These are phyloP conservation scores for Monosporozyma servazzii DNA, from an alignment of 805 yeast species.

Conservation along the genomic window DNA sequence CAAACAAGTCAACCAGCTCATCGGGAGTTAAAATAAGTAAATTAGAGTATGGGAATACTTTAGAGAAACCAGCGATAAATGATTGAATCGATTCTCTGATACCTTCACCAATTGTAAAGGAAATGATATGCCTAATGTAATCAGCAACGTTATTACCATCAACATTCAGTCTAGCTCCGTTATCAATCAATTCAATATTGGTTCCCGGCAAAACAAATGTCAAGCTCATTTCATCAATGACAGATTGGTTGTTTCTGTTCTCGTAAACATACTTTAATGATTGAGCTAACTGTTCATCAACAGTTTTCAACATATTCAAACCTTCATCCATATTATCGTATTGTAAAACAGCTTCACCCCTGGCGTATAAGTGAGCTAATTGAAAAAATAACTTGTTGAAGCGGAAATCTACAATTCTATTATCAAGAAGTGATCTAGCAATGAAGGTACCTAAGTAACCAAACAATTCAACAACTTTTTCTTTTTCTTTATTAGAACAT, in stretches of 20 bases:
- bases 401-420: slow-evolving; percentile 76
- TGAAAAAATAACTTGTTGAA: slow-evolving; percentile 66
- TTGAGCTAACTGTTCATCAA: slow-evolving; percentile 52
- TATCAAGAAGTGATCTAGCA: slow-evolving; percentile 80
- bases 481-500: slow-evolving; percentile 28
- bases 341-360: slow-evolving; percentile 2
- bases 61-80: slow-evolving; percentile 72
- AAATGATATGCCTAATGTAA: slow-evolving; percentile 50
- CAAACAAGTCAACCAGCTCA: slow-evolving; percentile 67
- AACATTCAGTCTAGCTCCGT: slow-evolving; percentile 47
- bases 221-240: slow-evolving; percentile 42
- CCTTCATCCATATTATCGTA: slow-evolving; percentile 2
- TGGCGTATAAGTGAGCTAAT: slow-evolving; percentile 33
- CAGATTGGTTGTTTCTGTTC: slow-evolving; percentile 30
- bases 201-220: slow-evolving; percentile 74
- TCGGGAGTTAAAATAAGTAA: slow-evolving; percentile 60
- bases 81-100: slow-evolving; percentile 53
- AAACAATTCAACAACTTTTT: slow-evolving; percentile 44
- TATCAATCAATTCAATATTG: slow-evolving; percentile 44
- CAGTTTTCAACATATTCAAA: slow-evolving; percentile 34
- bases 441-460: slow-evolving; percentile 68
- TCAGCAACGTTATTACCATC: slow-evolving; percentile 43
- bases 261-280: slow-evolving; percentile 46
- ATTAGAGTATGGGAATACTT: slow-evolving; percentile 70
- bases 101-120: slow-evolving; percentile 54